Base-by-base conservation (phyloP, 306 rosid genomes). In the Mimosa bimucronata region DNA sequence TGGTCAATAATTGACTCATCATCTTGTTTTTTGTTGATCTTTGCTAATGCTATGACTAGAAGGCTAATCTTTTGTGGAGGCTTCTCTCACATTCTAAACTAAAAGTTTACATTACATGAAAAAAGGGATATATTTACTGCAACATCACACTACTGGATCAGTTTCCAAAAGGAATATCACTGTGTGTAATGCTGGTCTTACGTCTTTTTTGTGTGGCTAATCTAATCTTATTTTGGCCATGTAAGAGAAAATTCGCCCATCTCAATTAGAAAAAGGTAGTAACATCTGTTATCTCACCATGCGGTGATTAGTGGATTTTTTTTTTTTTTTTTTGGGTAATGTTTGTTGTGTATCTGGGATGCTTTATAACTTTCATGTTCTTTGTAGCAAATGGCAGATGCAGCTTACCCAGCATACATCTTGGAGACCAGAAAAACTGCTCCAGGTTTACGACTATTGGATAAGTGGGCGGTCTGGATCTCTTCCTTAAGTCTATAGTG, bases 361-460 rank as follows among this genome's bases (percentile, higher is more conserved):
- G 30, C 60, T 19, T 80, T 73, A 30, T 38, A 77, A 30, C 65
- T 74, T 74, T 75, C 14, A 44, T 65, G 81, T 73, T 77, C 87
- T 76, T 60, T 58, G 83, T 80, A 93, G 96, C 90, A 85, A 89
- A 95, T 91, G 98, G 96, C 94, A 50, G 89, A 86, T 86, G 94
- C 92, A 83, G 98, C 98, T 21, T 37, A 40, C 83, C 98, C 97
- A 77, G 98, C 98, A 6, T 75, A 86, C 80, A 79, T 92, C 1
- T 78, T 90, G 87, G 98, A 95, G 87, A 95, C 97, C 4, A 88
- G 98, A 74, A 95, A 95, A 90, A 92, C 98, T 79, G 97, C 96
- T 57, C 98, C 98, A 2, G 91, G 96, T 67, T 83, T 95, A 87
- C 98, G 97, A 58, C 85, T 93, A 82, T 89, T 90, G 89, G 97